phyloP scores from a whole-genome alignment of 495 filamentous ascomycete species.

The Extremus antarcticus region DNA sequence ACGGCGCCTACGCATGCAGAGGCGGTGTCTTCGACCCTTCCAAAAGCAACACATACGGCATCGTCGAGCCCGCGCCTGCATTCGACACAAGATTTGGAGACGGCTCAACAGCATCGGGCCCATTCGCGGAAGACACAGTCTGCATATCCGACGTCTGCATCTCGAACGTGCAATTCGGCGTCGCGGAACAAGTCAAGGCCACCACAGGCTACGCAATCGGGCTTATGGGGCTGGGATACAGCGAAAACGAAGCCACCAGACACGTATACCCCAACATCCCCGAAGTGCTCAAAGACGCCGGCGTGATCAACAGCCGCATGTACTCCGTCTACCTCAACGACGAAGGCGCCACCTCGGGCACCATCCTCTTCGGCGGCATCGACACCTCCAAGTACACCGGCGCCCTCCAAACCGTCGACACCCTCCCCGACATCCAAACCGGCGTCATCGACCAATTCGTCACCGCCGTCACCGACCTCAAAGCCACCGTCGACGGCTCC shows the following conservation, averaged over 20 bases:
- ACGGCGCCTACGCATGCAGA: slow-evolving; percentile 7
- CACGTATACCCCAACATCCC: slow-evolving; percentile 15
- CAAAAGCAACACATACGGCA: slow-evolving; percentile 2
- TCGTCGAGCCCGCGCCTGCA: slow-evolving; percentile 8
- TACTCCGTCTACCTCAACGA: slow-evolving; percentile 19
- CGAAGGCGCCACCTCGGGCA: slow-evolving; percentile 5
- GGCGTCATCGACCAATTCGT: slow-evolving; percentile 15
- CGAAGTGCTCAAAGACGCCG: slow-evolving; percentile 9
- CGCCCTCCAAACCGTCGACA: slow-evolving; percentile 10
- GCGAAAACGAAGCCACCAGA: slow-evolving; percentile 10
- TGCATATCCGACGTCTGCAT: slow-evolving; percentile 10
- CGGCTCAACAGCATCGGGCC: slow-evolving; percentile 9
- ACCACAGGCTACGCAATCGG: slow-evolving; percentile 13
- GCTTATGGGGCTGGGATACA: slow-evolving; percentile 11
- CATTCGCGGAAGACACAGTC: slow-evolving; percentile 10
- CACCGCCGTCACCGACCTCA: slow-evolving; percentile 12
- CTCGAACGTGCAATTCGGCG: slow-evolving; percentile 16
- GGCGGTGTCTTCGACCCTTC: slow-evolving; percentile 14
- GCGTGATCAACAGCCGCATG: slow-evolving; percentile 11
- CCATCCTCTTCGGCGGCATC: slow-evolving; percentile 20
- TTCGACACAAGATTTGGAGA: slow-evolving; percentile 17
- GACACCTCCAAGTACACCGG: slow-evolving; percentile 12
- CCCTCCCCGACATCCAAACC: slow-evolving; percentile 8
- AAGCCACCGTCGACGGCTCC: slow-evolving; percentile 3
- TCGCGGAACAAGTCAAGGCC: slow-evolving; percentile 12